Evolutionary conservation across 2,329 filamentous ascomycete genomes (phyloP).

Genomic region (Elsinoe necatrix): DNA sequence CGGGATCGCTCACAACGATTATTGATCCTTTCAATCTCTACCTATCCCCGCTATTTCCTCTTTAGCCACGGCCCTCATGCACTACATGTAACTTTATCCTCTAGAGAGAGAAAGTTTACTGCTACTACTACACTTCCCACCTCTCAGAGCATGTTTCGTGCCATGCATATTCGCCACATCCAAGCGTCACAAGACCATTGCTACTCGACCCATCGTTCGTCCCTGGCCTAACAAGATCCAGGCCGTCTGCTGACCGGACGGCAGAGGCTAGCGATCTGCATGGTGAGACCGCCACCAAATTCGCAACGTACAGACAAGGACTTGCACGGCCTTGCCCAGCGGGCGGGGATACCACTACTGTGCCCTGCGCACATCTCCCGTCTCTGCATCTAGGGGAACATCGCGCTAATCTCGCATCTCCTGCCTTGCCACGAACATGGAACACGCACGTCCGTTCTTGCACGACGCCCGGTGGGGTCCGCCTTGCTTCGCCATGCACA

Average conservation of each 20-base stretch:
- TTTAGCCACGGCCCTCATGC: conserved; percentile 1
- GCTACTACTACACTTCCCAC: background rate
- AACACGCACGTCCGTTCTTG: conserved; percentile 11
- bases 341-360: background rate
- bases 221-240: background rate
- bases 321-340: background rate
- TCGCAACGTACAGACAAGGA: background rate
- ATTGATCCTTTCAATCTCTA: background rate
- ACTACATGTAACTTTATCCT: background rate
- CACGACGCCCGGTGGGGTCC: conserved; percentile 10
- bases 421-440: conserved; percentile 8
- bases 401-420: background rate
- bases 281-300: conserved; percentile 8
- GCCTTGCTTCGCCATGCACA: background rate
- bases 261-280: background rate
- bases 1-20: background rate
- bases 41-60: background rate
- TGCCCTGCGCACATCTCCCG: background rate
- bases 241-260: background rate
- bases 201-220: background rate
- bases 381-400: background rate
- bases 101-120: background rate
- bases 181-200: background rate
- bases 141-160: conserved; percentile 4
- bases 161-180: background rate